phyloP scores from a whole-genome alignment of 108 stramenopile species.

The Nitzschia putrida region DNA sequence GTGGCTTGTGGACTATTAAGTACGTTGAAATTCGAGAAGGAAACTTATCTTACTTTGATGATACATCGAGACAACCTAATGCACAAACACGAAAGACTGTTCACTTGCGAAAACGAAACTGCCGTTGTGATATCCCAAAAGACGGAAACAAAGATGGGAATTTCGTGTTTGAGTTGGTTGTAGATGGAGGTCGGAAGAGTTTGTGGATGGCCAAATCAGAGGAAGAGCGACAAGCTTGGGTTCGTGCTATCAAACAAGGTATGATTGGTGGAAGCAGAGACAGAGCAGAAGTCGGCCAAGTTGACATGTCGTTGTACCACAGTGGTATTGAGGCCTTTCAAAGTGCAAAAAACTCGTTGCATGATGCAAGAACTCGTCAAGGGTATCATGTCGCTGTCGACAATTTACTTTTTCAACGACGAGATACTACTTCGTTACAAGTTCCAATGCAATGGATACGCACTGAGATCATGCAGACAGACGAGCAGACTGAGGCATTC shows the following conservation, averaged over 20 bases:
- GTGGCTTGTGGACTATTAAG: conserved; percentile 66
- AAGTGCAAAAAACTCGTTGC: conserved; percentile 7
- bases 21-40: conserved; percentile 78
- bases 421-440: conserved; percentile 10
- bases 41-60: conserved; percentile 65
- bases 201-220: conserved; percentile 74
- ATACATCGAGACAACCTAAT: conserved; percentile 20
- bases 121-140: conserved; percentile 32
- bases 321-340: conserved; percentile 28
- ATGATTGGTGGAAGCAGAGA: conserved; percentile 66
- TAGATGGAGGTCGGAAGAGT: conserved; percentile 51
- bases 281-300: conserved; percentile 20
- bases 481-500: neutral
- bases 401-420: conserved; percentile 24
- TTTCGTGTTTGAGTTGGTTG: conserved; percentile 63
- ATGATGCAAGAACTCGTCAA: conserved; percentile 22
- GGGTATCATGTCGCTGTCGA: conserved; percentile 36
- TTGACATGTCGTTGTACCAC: conserved; percentile 28
- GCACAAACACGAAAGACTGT: conserved; percentile 54
- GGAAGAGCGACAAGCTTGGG: conserved; percentile 76
- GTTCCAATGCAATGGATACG: conserved; percentile 47
- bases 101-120: conserved; percentile 52
- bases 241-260: conserved; percentile 74
- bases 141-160: conserved; percentile 15
- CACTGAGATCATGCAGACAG: conserved; percentile 18